These are phyloP conservation scores for Gleditsia sinensis DNA, from an alignment of 306 rosid species.

Conservation along the genomic window DNA sequence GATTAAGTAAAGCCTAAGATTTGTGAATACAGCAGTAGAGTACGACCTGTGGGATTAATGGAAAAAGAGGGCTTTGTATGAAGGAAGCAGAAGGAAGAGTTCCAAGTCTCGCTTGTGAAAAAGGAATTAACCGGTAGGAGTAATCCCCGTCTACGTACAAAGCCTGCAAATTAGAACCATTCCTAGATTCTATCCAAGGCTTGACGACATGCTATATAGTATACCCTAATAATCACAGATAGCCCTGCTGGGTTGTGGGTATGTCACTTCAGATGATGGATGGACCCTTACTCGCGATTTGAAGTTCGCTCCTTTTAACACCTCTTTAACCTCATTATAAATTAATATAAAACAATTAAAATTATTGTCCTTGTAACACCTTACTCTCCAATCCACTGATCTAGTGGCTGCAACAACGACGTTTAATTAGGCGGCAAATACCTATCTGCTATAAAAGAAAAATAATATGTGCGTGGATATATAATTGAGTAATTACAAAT, in stretches of 20 bases:
- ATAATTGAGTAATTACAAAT: background rate
- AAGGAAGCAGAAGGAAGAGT: too few relatives aligned
- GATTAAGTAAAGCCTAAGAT: conserved; percentile 24
- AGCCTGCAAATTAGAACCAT: background rate
- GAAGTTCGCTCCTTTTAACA: background rate
- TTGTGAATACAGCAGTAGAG: background rate
- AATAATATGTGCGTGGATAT: background rate
- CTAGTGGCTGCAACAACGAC: background rate
- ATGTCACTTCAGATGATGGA: conserved; percentile 12
- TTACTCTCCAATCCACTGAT: background rate
- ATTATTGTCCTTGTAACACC: background rate
- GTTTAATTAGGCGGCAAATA: background rate
- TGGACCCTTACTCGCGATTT: background rate
- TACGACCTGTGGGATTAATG: background rate
- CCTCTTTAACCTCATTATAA: background rate
- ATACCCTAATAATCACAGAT: background rate
- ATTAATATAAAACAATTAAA: too few relatives aligned
- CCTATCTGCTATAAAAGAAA: background rate
- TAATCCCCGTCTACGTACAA: too few relatives aligned
- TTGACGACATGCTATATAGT: background rate
- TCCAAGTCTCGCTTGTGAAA: too few relatives aligned
- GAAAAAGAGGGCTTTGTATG: background rate
- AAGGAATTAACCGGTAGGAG: too few relatives aligned
- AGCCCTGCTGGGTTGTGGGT: background rate
- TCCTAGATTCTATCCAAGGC: background rate